Conservation (phyloP, 352 stramenopile genomes). For the Phytophthora pseudosyringae region DNA sequence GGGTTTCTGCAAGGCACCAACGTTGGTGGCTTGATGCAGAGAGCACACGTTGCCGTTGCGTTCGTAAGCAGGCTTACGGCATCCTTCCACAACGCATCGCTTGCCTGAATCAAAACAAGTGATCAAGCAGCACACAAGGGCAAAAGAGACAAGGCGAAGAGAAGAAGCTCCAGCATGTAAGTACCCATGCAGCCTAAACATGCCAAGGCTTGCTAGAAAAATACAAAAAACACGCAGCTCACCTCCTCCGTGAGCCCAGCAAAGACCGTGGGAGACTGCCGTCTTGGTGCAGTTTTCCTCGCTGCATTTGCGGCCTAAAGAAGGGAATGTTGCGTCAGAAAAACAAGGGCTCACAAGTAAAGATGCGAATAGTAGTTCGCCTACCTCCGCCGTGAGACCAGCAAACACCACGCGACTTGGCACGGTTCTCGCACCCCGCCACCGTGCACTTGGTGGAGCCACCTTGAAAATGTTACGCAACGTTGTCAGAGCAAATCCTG, state of each 20-base stretch:
- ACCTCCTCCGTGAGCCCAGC: constrained; percentile 85
- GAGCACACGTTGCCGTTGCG: constrained; percentile 79
- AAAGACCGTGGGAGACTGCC: constrained; percentile 79
- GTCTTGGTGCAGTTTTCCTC: constrained; percentile 71
- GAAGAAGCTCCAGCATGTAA: constrained; percentile 18
- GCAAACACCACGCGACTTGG: constrained; percentile 80
- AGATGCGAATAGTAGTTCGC: not conserved
- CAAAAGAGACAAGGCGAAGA: constrained; percentile 19
- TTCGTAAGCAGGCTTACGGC: constrained; percentile 78
- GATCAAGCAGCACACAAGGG: constrained; percentile 12
- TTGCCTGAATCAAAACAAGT: constrained; percentile 47
- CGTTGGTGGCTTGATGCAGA: constrained; percentile 35
- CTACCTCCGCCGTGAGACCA: constrained; percentile 81
- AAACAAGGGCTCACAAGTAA: not conserved
- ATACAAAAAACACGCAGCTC: constrained; percentile 20
- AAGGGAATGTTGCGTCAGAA: not conserved
- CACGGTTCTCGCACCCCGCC: constrained; percentile 65
- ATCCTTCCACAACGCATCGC: constrained; percentile 73
- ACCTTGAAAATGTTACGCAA: constrained; percentile 47
- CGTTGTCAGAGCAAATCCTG: constrained; percentile 39
- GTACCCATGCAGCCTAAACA: constrained; percentile 18
- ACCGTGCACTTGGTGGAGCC: constrained; percentile 78
- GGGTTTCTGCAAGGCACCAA: constrained; percentile 17
- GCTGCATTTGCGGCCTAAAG: constrained; percentile 63
- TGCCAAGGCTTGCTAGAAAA: constrained; percentile 5